Conservation (phyloP, 2,329 filamentous ascomycete species). For the Cladosporium sp. region DNA sequence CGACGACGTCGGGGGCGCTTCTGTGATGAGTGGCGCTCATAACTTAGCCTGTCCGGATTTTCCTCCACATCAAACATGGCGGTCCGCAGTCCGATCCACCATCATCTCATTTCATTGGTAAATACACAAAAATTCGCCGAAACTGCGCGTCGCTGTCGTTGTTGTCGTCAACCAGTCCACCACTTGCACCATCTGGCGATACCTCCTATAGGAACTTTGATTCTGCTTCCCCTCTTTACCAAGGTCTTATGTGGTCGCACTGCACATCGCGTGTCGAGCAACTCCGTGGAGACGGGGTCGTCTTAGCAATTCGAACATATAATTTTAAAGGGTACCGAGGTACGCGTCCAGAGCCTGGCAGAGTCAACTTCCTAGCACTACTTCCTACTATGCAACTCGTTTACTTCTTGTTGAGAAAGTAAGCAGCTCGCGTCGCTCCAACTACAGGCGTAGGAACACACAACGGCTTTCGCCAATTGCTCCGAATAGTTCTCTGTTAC, state of each 20-base stretch:
- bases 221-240: not conserved
- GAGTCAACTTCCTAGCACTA: too few species aligned
- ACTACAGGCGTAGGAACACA: too few species aligned
- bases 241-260: not conserved
- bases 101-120: not conserved
- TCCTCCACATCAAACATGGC: not conserved
- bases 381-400: not conserved
- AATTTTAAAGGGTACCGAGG: not conserved
- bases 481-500: not conserved
- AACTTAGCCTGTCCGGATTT: not conserved
- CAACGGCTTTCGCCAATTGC: too few species aligned
- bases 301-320: not conserved
- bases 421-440: not conserved
- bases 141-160: too few species aligned
- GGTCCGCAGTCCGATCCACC: not conserved
- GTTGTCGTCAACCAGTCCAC: not conserved
- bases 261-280: conserved; percentile 7
- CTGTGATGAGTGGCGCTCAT: not conserved
- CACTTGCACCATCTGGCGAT: not conserved
- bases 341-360: not conserved
- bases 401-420: not conserved
- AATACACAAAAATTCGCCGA: not conserved
- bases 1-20: not conserved
- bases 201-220: not conserved
- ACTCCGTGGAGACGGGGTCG: conserved; percentile 3